A percentile compares a stretch with the other conserved stretches of the same genome.
These are phyloP conservation scores for Tolypocladium album DNA, from an alignment of 2,329 filamentous ascomycete genomes.

Conservation along the genomic window DNA sequence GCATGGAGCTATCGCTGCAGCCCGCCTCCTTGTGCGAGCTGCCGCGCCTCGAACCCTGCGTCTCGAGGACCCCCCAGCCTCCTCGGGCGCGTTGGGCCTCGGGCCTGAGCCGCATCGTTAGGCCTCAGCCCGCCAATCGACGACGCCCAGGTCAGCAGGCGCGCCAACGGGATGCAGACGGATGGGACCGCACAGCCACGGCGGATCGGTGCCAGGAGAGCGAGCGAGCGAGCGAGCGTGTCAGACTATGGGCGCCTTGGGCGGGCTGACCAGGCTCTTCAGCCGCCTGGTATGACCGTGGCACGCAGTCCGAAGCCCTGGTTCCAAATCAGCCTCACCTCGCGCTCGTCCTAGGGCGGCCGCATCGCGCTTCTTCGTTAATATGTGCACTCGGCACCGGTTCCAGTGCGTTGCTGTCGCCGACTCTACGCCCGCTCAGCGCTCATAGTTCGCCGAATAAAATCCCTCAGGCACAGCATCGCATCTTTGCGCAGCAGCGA, in stretches of 20 bases:
- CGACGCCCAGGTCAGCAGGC: not conserved
- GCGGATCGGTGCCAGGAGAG: not conserved
- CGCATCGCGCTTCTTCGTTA: not conserved
- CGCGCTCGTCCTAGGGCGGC: not conserved
- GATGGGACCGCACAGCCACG: not conserved
- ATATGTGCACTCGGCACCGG: not conserved
- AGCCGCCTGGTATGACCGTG: not conserved
- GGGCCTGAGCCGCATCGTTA: not conserved
- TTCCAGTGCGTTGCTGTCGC: not conserved
- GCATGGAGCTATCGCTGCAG: not conserved
- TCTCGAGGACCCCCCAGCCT: not conserved
- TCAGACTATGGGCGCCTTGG: not conserved
- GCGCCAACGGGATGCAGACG: not conserved
- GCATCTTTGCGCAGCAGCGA: not conserved
- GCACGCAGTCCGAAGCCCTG: not conserved
- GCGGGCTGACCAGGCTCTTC: not conserved
- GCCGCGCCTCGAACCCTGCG: not conserved
- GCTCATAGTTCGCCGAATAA: not conserved
- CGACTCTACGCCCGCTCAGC: not conserved
- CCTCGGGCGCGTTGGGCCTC: not conserved
- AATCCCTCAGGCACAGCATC: not conserved
- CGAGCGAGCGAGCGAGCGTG: too few species aligned
- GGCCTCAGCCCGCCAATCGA: not conserved
- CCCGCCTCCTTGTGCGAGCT: too few species aligned
- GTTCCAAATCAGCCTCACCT: not conserved